Percentiles rank a stretch among this genome's conserved stretches.
Conservation (phyloP, 2,329 filamentous ascomycete genomes). For the Thelonectria discophora region DNA sequence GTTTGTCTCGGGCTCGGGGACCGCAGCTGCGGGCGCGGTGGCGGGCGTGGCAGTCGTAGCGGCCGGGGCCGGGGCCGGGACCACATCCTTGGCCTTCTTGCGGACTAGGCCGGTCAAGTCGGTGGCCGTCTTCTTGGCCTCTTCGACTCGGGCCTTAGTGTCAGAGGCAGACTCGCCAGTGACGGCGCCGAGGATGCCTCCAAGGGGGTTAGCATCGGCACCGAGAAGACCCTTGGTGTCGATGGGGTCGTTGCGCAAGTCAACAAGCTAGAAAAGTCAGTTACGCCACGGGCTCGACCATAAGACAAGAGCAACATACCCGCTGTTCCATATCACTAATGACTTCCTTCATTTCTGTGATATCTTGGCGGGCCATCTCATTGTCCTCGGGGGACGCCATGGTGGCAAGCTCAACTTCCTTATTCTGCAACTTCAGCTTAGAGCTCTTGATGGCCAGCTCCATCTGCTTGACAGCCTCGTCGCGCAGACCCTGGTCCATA, state of each 20-base stretch:
- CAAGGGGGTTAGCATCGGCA: constrained; percentile 54
- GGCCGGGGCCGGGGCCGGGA: constrained; percentile 13
- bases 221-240: constrained; percentile 53
- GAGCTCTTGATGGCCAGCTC: constrained; percentile 79
- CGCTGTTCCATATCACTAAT: constrained; percentile 81
- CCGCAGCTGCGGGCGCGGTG: constrained; percentile 33
- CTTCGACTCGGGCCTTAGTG: constrained; percentile 71
- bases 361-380: constrained; percentile 67
- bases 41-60: constrained; percentile 23
- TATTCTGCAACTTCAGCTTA: constrained; percentile 73
- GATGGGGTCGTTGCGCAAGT: constrained; percentile 69
- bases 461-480: constrained; percentile 76
- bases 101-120: constrained; percentile 79
- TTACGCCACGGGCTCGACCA: constrained; percentile 8
- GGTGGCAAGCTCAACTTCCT: constrained; percentile 72
- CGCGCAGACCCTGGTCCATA: constrained; percentile 74
- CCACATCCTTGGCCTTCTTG: constrained; percentile 65
- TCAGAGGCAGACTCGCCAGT: constrained; percentile 69
- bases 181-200: constrained; percentile 70
- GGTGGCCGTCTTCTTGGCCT: constrained; percentile 77
- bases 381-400: constrained; percentile 73
- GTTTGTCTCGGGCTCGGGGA: constrained; percentile 50
- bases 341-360: constrained; percentile 80
- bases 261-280: constrained; percentile 63
- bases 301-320: constrained; percentile 55